Evolutionary conservation across 2,329 filamentous ascomycete genomes (phyloP).

Genomic region (Paraphaeosphaeria minitans): DNA sequence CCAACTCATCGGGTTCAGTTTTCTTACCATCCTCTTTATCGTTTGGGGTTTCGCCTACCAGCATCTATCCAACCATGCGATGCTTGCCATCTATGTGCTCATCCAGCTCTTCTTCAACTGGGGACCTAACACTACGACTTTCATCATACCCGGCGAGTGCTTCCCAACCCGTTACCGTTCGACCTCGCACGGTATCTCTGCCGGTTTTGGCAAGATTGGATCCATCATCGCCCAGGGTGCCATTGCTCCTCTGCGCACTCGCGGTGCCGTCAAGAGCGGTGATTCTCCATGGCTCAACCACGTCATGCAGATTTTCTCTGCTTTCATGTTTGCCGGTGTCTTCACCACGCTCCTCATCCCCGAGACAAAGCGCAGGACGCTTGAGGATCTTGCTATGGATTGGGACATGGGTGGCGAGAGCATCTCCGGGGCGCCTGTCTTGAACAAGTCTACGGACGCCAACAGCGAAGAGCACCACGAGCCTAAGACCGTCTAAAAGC

Average conservation of each 20-base stretch:
- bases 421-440: slow-evolving; percentile 34
- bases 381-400: slow-evolving; percentile 67
- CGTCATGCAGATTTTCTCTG: slow-evolving; percentile 76
- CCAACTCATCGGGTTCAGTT: slow-evolving; percentile 39
- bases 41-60: slow-evolving; percentile 45
- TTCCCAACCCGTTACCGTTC: slow-evolving; percentile 57
- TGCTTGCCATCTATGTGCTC: slow-evolving; percentile 55
- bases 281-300: slow-evolving; percentile 71
- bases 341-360: slow-evolving; percentile 73
- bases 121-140: slow-evolving; percentile 56
- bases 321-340: slow-evolving; percentile 78
- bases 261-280: slow-evolving; percentile 49
- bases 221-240: slow-evolving; percentile 57
- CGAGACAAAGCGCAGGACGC: slow-evolving; percentile 75
- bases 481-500: neutral
- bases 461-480: slow-evolving; percentile 26
- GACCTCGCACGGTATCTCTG: slow-evolving; percentile 57
- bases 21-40: slow-evolving; percentile 43
- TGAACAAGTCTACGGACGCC: slow-evolving; percentile 25
- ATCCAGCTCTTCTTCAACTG: slow-evolving; percentile 60
- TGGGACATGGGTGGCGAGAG: slow-evolving; percentile 43
- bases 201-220: slow-evolving; percentile 55
- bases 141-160: slow-evolving; percentile 58
- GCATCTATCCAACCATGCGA: slow-evolving; percentile 45
- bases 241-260: slow-evolving; percentile 56